Percentiles rank a stretch among this genome's conserved stretches.
phyloP scores from a whole-genome alignment of 768 basidiomycete genomes.

The Boletus barrowsii region DNA sequence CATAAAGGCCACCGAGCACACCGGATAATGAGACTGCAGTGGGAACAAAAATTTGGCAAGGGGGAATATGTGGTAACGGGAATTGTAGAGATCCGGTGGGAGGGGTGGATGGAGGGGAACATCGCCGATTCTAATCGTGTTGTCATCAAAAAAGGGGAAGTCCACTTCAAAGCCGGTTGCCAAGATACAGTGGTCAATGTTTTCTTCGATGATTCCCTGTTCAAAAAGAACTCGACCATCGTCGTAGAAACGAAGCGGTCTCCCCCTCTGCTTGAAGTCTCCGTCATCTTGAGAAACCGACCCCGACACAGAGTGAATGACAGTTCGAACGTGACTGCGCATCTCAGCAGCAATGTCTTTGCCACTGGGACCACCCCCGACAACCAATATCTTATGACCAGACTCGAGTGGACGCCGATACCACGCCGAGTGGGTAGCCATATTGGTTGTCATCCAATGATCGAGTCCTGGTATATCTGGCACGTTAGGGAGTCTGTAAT shows the following conservation, averaged over 20 bases:
- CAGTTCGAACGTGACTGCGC: conserved; percentile 36
- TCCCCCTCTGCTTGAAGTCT: conserved; percentile 40
- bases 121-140: conserved; percentile 33
- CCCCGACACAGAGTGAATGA: conserved; percentile 56
- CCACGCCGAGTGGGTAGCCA: conserved; percentile 63
- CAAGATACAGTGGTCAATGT: conserved; percentile 62
- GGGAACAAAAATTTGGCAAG: conserved; percentile 72
- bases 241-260: conserved; percentile 39
- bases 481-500: conserved; percentile 62
- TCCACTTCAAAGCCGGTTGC: conserved; percentile 73
- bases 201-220: conserved; percentile 52
- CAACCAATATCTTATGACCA: conserved; percentile 42
- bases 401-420: conserved; percentile 53
- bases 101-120: conserved; percentile 49
- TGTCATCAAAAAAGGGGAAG: conserved; percentile 56
- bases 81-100: conserved; percentile 55
- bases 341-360: conserved; percentile 65
- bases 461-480: conserved; percentile 59
- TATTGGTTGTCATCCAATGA: conserved; percentile 51
- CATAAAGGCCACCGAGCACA: conserved; percentile 59
- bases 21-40: conserved; percentile 43
- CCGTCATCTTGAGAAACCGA: conserved; percentile 31
- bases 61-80: conserved; percentile 65
- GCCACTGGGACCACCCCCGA: conserved; percentile 64
- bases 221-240: conserved; percentile 53